phyloP scores from a whole-genome alignment of 2,329 filamentous ascomycete species.

The Penicillium sp. region DNA sequence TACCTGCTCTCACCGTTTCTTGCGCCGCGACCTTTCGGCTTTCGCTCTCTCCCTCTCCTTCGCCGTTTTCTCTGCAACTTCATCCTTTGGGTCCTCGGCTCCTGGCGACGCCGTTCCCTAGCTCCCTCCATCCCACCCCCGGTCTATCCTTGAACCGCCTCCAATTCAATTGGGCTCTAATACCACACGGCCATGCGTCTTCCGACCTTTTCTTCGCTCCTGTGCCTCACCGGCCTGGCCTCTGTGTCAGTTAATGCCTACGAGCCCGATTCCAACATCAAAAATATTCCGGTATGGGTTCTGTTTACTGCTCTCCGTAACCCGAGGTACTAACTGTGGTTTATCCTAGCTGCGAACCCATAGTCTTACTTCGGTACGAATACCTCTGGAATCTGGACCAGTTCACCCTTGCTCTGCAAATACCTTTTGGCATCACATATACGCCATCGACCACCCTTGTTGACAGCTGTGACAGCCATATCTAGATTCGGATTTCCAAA shows the following conservation, averaged over 20 bases:
- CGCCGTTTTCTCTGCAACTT: conserved; percentile 2
- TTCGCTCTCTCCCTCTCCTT: conserved; percentile 12
- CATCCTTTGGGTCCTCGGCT: conserved; percentile 18
- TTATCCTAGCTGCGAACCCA: conserved; percentile 86
- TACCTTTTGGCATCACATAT: neutral
- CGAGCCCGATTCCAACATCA: conserved; percentile 55
- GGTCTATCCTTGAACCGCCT: conserved; percentile 22
- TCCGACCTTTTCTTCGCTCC: conserved; percentile 33
- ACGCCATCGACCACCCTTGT: conserved; percentile 11
- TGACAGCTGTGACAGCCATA: conserved; percentile 65
- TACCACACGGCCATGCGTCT: conserved; percentile 31
- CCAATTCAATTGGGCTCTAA: conserved; percentile 18
- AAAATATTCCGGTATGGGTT: conserved; percentile 62
- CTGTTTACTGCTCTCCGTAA: conserved; percentile 3
- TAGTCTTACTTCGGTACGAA: conserved; percentile 72
- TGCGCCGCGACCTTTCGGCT: conserved; percentile 7
- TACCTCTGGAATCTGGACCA: no score
- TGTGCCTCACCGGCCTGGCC: conserved; percentile 37
- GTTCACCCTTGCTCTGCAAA: no score
- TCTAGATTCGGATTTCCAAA: conserved; percentile 96
- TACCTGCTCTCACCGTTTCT: conserved; percentile 6
- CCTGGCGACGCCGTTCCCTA: conserved; percentile 24
- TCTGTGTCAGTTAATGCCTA: conserved; percentile 38
- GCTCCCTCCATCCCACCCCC: conserved; percentile 14
- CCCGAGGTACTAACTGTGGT: conserved; percentile 19